Evolutionary conservation across 371 early-diverging fungal species (phyloP), one percentile per base, ranked within the genome.

Genomic region (Rhizomucor pusillus): DNA sequence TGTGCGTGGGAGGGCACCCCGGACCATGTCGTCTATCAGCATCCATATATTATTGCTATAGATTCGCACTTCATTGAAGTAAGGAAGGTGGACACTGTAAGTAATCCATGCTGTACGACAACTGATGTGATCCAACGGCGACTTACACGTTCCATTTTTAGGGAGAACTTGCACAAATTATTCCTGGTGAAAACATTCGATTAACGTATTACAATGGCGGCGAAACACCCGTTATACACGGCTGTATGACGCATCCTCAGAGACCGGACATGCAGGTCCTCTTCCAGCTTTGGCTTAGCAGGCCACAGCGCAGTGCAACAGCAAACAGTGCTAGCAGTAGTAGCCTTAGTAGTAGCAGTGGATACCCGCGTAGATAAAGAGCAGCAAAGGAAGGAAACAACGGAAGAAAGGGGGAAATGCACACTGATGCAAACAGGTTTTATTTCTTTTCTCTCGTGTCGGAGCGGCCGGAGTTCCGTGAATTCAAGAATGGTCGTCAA

Each of bases 11-110:
- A 77, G 47, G 80, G 82, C 19, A 65, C 59, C 13, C 84, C 87
- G n/a, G 72, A 78, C 24, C 77, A 73, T 60, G 67, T 86, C 77
- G 84, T 91, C 16, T 86, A 81, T 49, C 66, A 80, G n/a, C 79
- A 86, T 35, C 96, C 94, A 24, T 95, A 91, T 61, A 78, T 97
- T 23, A 73, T 95, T 57, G 97, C 94, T 0, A 90, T 92, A 56
- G 91, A 91, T 44, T 79, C 84, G 18, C 78, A 80, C 43, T 95
- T 97, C 65, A 88, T 95, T 58, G 95, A 95, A 72, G 78, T 97
- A 46, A 87, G 94, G 18, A 79, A 93, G 62, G 87, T 92, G 5
- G 90, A 91, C 45, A 87, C 89, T 3, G 90, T 81, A 75, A 69
- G 77, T 60, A 5, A 5, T 29, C 29, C 29, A 29, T 29, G 29